Conservation (phyloP, 2,329 filamentous ascomycete genomes). For the Xylaria sp. region DNA sequence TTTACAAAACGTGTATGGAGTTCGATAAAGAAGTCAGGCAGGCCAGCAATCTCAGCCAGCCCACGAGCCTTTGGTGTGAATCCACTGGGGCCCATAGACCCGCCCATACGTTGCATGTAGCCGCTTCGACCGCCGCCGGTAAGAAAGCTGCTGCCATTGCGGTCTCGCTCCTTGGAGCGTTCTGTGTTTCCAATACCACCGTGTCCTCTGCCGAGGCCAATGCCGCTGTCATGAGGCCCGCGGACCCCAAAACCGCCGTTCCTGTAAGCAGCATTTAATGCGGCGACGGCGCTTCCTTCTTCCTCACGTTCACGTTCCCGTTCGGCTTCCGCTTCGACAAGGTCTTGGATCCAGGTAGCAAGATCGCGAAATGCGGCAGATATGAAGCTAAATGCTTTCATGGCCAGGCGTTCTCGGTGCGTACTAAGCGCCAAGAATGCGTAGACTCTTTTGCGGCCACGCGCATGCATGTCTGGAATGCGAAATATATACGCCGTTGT, state of each 20-base stretch:
- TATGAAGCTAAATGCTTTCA: conserved; percentile 72
- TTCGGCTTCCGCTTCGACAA: conserved; percentile 72
- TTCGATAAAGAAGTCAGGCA: conserved; percentile 75
- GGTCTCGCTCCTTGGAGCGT: conserved; percentile 46
- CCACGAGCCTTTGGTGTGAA: conserved; percentile 68
- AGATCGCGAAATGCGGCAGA: conserved; percentile 71
- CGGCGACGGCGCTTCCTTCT: conserved; percentile 51
- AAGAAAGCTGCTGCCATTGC: conserved; percentile 65
- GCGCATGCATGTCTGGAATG: conserved; percentile 73
- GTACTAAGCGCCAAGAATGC: conserved; percentile 73
- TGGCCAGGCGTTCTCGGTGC: conserved; percentile 70
- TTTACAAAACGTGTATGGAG: conserved; percentile 72
- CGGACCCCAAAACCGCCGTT: conserved; percentile 53
- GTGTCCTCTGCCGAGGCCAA: conserved; percentile 46
- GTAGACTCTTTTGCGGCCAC: conserved; percentile 75
- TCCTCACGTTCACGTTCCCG: conserved; percentile 58
- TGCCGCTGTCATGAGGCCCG: conserved; percentile 45
- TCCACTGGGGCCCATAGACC: conserved; percentile 62
- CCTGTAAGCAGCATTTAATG: conserved; percentile 56
- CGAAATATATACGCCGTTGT: conserved; percentile 77
- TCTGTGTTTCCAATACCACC: conserved; percentile 40
- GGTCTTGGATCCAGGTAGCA: conserved; percentile 71
- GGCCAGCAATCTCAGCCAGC: conserved; percentile 71
- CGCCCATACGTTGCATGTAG: conserved; percentile 67
- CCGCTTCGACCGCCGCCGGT: conserved; percentile 62